Conservation (phyloP, 139 green algal species). For the Ulvella scutata region DNA sequence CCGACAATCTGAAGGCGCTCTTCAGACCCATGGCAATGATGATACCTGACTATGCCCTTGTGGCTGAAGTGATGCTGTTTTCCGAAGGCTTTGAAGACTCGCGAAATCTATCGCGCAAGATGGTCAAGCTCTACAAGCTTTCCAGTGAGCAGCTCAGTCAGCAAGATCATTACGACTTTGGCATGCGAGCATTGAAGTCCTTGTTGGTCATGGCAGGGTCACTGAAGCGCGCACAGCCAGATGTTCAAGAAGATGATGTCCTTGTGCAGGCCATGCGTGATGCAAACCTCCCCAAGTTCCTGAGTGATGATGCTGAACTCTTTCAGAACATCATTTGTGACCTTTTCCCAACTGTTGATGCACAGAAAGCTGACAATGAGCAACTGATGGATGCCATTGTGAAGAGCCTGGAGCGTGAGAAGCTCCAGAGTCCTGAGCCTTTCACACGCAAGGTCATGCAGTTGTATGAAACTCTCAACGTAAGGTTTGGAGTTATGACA, state of each 20-base stretch:
- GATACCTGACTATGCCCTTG: constrained; percentile 69
- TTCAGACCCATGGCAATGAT: constrained; percentile 78
- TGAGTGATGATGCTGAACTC: constrained; percentile 56
- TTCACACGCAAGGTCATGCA: constrained; percentile 71
- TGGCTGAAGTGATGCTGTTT: constrained; percentile 69
- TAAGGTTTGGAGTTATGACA: constrained; percentile 75
- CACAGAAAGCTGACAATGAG: constrained; percentile 49
- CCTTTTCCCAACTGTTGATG: constrained; percentile 59
- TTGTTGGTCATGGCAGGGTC: constrained; percentile 71
- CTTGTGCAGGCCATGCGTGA: constrained; percentile 69
- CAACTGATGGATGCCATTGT: constrained; percentile 39
- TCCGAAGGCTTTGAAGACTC: constrained; percentile 65
- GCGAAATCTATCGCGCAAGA: constrained; percentile 62
- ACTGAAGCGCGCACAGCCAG: constrained; percentile 55
- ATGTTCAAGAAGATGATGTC: constrained; percentile 47
- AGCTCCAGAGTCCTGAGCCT: constrained; percentile 31
- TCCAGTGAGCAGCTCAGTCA: constrained; percentile 73
- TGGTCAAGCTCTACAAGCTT: constrained; percentile 87
- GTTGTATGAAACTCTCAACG: constrained; percentile 71
- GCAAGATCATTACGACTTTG: constrained; percentile 72
- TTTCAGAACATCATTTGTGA: constrained; percentile 73
- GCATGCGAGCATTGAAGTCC: constrained; percentile 74
- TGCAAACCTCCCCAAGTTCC: constrained; percentile 80
- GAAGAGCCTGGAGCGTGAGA: constrained; percentile 10
- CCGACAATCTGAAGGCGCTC: constrained; percentile 72